Evolutionary conservation across 1,139 yeast species (phyloP).

Genomic region (Zygoascus hellenicus): DNA sequence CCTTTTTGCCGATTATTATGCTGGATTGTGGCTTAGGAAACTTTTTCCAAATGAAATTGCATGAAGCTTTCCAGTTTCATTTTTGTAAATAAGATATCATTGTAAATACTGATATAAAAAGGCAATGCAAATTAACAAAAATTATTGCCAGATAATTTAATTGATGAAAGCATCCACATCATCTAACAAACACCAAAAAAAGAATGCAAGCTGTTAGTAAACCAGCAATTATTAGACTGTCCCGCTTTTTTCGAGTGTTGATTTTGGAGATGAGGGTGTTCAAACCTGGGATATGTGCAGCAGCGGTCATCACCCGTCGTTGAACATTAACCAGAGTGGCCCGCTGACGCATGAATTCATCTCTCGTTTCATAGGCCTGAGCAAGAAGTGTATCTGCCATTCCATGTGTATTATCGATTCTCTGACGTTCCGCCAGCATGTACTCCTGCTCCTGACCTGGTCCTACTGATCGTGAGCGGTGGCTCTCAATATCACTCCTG

Average conservation of each 20-base stretch:
- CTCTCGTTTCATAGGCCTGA: constrained; percentile 86
- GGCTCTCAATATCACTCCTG: constrained; percentile 66
- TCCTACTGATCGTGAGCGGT: constrained; percentile 40
- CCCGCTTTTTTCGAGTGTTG: constrained; percentile 83
- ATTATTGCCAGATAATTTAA: neutral
- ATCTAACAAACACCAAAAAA: constrained; percentile 53
- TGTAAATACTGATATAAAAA: neutral
- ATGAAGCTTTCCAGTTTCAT: neutral
- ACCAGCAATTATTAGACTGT: constrained; percentile 73
- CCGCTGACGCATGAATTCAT: constrained; percentile 72
- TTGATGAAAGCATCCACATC: constrained; percentile 11
- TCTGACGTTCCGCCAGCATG: constrained; percentile 65
- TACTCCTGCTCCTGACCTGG: constrained; percentile 52
- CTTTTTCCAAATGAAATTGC: constrained; percentile 4
- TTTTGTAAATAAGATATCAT: neutral
- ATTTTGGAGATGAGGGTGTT: constrained; percentile 71
- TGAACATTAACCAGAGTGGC: constrained; percentile 59
- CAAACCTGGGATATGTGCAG: constrained; percentile 76
- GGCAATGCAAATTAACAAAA: neutral
- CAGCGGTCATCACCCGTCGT: constrained; percentile 52
- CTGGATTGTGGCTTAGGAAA: constrained; percentile 9
- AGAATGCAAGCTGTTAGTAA: constrained; percentile 71
- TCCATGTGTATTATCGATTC: constrained; percentile 68
- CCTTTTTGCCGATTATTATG: constrained; percentile 20
- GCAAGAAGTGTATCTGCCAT: constrained; percentile 73